These are phyloP conservation scores for Xylaria palmicola DNA, from an alignment of 495 filamentous ascomycete species.

Conservation along the genomic window DNA sequence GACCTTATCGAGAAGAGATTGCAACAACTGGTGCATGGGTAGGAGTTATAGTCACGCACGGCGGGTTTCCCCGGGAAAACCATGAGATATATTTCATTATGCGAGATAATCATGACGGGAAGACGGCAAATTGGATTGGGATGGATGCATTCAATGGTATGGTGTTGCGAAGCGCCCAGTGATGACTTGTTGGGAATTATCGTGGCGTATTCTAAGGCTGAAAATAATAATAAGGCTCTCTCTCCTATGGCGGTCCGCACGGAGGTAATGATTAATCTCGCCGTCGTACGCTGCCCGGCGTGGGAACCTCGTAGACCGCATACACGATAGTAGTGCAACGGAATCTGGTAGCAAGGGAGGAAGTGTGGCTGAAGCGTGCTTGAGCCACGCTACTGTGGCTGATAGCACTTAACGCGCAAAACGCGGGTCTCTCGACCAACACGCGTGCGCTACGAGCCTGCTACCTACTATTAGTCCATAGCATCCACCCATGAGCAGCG, in stretches of 20 bases:
- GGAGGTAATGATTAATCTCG: no score
- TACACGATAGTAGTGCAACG: no score
- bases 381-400: constrained; percentile 6
- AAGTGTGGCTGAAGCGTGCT: constrained; percentile 9
- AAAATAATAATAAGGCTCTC: no score
- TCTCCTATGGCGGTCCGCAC: neutral
- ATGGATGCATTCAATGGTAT: neutral
- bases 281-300: no score
- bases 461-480: neutral
- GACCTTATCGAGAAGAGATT: constrained; percentile 69
- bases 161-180: neutral
- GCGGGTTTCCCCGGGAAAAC: no score
- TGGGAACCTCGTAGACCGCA: no score
- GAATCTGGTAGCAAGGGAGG: no score
- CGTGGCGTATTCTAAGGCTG: no score
- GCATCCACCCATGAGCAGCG: neutral
- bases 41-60: neutral
- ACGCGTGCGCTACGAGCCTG: neutral
- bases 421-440: neutral
- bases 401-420: constrained; percentile 15
- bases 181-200: neutral
- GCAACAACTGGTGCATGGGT: constrained; percentile 51
- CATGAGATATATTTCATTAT: no score
- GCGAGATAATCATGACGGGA: neutral
- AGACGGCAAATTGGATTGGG: neutral